Evolutionary conservation across 1,284 basidiomycete genomes (phyloP).

Genomic region (Sporisorium scitamineum): DNA sequence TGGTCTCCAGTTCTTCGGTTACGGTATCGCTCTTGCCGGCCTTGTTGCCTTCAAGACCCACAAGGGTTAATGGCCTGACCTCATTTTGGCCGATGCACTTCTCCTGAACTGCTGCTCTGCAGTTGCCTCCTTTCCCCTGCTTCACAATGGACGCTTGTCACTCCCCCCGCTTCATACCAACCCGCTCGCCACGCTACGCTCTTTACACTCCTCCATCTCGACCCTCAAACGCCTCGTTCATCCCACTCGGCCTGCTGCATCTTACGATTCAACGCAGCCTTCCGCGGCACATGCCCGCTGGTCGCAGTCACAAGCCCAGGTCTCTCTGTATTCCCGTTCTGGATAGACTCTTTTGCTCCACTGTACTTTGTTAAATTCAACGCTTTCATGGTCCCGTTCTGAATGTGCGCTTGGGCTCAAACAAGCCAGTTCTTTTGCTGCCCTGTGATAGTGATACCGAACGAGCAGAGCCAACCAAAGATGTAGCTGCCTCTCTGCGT

Average conservation of each 20-base stretch:
- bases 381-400: slow-evolving; percentile 8
- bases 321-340: slow-evolving; percentile 18
- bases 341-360: slow-evolving; percentile 31
- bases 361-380: slow-evolving; percentile 36
- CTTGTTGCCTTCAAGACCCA: slow-evolving; percentile 83
- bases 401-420: not conserved
- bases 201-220: slow-evolving; percentile 10
- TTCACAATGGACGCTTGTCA: slow-evolving; percentile 18
- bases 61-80: slow-evolving; percentile 72
- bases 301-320: not conserved
- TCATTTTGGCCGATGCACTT: not conserved
- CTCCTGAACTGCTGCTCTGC: not conserved
- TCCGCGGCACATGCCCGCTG: slow-evolving; percentile 7
- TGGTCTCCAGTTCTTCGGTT: slow-evolving; percentile 87
- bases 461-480: not conserved
- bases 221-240: not conserved
- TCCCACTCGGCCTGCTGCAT: slow-evolving; percentile 1
- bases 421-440: not conserved
- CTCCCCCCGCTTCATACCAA: not conserved
- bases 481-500: not conserved
- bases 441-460: not conserved
- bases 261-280: slow-evolving; percentile 4
- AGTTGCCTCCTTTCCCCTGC: not conserved
- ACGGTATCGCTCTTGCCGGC: slow-evolving; percentile 83
- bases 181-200: slow-evolving; percentile 10